Evolutionary conservation across 2,329 filamentous ascomycete species (phyloP), one percentile per base, ranked within the genome.

Genomic region (Fusarium robinianum): DNA sequence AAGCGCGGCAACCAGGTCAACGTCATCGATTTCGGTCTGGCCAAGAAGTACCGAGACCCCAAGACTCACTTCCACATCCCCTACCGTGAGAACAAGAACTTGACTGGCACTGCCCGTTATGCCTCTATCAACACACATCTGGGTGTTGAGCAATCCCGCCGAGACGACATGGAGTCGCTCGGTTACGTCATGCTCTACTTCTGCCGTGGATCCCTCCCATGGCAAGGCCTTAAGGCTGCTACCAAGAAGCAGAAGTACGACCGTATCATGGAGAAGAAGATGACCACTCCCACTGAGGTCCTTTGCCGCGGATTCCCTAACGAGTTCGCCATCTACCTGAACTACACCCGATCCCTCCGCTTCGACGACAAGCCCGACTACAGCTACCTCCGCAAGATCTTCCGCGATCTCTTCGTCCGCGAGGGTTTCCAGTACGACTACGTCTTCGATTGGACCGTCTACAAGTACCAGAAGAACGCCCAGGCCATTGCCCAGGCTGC

Each of bases 231-330:
- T 41, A 96, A 96, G 83, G 92, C 92, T 76, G 92, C 92, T 62
- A 96, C 91, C 59, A 96, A 96, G 85, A 96, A 96, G 85, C 92
- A 97, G 78, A 99, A 99, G 79, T 97, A 99, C 69, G 94, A 99
- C 75, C 85, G 92, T 57, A 99, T 99, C 76, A 97, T 97, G 92
- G 94, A 99, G 81, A 99, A 99, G 86, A 99, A 99, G 89, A 97
- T 97, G 94, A 99, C 94, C 10, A 99, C 94, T 3, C 91, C 94
- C 7, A 97, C 92, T 62, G 92, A 99, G 75, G 91, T 96, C 34
- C 88, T 99, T 35, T 99, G 94, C 85, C 90, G 92, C 71, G 94
- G 94, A 60, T 97, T 99, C 79, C 94, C 94, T 63, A 96, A 97
- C 72, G 94, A 99, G 76, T 99, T 99, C 64, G 91, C 92, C 77